These are phyloP conservation scores for Avena eriantha DNA, from an alignment of 176 grass and related monocot species.

Conservation along the genomic window DNA sequence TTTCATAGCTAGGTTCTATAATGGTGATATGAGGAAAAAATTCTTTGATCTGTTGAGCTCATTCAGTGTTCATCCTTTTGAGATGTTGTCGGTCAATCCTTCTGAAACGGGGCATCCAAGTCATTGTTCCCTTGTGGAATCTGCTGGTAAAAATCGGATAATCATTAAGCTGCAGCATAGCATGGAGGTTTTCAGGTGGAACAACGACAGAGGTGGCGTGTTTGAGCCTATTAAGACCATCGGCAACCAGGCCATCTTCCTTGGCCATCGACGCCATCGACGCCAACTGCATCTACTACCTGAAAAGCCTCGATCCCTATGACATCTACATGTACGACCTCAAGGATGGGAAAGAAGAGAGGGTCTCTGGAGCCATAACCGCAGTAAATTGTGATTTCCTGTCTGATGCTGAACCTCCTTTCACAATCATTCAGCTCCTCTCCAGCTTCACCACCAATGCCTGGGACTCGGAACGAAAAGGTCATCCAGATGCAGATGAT, in stretches of 20 bases:
- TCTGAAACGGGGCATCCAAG: background rate
- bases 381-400: background rate
- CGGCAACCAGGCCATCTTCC: slow-evolving; percentile 15
- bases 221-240: background rate
- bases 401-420: background rate
- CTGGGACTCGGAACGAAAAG: background rate
- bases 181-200: background rate
- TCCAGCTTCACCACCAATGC: background rate
- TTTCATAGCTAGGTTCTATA: background rate
- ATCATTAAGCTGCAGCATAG: background rate
- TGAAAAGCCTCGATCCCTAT: background rate
- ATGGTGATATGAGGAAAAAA: background rate
- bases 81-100: background rate
- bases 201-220: background rate
- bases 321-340: background rate
- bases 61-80: background rate
- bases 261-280: background rate
- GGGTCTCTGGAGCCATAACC: background rate
- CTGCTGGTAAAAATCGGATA: background rate
- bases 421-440: slow-evolving; percentile 8
- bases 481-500: background rate
- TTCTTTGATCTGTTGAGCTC: background rate
- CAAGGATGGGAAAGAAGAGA: background rate
- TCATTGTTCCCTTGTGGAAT: background rate
- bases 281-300: slow-evolving; percentile 25